phyloP scores from a whole-genome alignment of 495 filamentous ascomycete genomes.

The Hyaloscypha hepaticicola region DNA sequence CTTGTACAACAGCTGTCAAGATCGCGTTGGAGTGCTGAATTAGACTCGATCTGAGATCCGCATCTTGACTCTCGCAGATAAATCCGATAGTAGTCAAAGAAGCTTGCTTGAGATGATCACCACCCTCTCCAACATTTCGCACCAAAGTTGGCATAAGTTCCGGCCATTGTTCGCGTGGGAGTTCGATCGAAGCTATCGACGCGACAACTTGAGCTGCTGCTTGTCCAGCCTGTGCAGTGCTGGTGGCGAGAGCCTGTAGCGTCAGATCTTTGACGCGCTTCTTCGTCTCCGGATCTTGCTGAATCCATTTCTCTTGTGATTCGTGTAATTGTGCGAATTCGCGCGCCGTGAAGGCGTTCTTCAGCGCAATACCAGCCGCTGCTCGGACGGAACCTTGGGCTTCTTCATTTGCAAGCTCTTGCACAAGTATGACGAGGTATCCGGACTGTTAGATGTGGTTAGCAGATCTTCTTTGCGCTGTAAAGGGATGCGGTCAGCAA shows the following conservation, averaged over 20 bases:
- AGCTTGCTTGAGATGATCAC: slow-evolving; percentile 85
- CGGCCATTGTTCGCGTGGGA: slow-evolving; percentile 92
- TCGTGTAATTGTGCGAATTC: slow-evolving; percentile 82
- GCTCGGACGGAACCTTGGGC: slow-evolving; percentile 79
- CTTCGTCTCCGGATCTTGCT: slow-evolving; percentile 75
- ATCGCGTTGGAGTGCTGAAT: slow-evolving; percentile 92
- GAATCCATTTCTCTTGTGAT: slow-evolving; percentile 87
- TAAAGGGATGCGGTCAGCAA: slow-evolving; percentile 24
- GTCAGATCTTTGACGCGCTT: slow-evolving; percentile 82
- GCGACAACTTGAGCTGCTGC: slow-evolving; percentile 93
- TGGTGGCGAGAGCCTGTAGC: slow-evolving; percentile 75
- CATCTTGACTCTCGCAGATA: slow-evolving; percentile 93
- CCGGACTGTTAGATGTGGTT: slow-evolving; percentile 57
- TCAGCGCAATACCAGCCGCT: slow-evolving; percentile 92
- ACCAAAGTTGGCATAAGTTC: slow-evolving; percentile 88
- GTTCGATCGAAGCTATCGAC: slow-evolving; percentile 90
- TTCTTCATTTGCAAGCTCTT: slow-evolving; percentile 89
- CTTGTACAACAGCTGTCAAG: slow-evolving; percentile 94
- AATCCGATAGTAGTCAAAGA: slow-evolving; percentile 94
- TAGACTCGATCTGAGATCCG: slow-evolving; percentile 78
- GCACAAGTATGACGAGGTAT: slow-evolving; percentile 87
- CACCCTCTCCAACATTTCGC: slow-evolving; percentile 83
- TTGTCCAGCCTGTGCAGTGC: slow-evolving; percentile 76
- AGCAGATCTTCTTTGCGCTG: slow-evolving; percentile 19
- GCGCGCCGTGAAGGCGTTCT: slow-evolving; percentile 93